phyloP scores from a whole-genome alignment of 352 stramenopile genomes.

The Globisporangium heterothallicum region DNA sequence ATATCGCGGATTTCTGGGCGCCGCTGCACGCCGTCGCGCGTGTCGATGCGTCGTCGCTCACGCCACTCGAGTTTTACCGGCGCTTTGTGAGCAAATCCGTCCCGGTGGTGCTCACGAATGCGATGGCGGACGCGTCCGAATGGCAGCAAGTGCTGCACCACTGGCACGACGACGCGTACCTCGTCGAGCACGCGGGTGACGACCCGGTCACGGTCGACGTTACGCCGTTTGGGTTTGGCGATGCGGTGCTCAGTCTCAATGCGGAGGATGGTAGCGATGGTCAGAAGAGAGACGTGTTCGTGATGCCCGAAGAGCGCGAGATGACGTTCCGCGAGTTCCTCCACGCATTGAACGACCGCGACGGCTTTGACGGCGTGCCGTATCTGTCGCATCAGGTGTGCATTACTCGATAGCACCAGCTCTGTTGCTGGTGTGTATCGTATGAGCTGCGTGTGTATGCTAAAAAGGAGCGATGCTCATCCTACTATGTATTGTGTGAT shows the following conservation, averaged over 20 bases:
- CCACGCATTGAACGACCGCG: conserved; percentile 33
- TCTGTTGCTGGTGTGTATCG: neutral
- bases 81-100: conserved; percentile 75
- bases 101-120: conserved; percentile 63
- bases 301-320: conserved; percentile 77
- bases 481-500: neutral
- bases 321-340: conserved; percentile 68
- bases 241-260: conserved; percentile 52
- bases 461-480: neutral
- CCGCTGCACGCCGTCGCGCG: conserved; percentile 45
- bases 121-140: conserved; percentile 38
- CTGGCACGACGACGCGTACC: conserved; percentile 56
- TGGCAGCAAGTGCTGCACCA: conserved; percentile 42
- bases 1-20: conserved; percentile 71
- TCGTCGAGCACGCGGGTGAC: conserved; percentile 40
- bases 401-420: neutral
- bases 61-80: conserved; percentile 61
- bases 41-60: conserved; percentile 36
- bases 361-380: conserved; percentile 63
- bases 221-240: conserved; percentile 69
- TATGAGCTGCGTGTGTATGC: neutral
- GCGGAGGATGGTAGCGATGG: neutral
- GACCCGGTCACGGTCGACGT: conserved; percentile 62
- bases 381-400: conserved; percentile 77
- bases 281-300: conserved; percentile 35